Base-by-base conservation (phyloP, 2,329 filamentous ascomycete species). In the Monosporascus sp. region DNA sequence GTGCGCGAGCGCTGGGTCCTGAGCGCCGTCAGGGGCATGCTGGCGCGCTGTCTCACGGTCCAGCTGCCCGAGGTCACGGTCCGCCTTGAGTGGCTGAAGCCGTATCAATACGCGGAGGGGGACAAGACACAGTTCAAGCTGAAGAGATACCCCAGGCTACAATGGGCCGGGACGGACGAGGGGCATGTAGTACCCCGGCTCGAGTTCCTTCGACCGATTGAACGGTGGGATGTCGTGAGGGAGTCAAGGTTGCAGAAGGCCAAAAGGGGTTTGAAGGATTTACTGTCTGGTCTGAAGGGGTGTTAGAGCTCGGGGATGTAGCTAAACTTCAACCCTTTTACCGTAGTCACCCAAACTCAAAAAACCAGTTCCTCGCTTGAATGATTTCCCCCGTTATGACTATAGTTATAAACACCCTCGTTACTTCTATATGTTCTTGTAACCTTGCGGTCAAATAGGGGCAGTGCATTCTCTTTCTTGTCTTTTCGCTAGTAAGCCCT, bases 1-100 rank as follows among this genome's bases (percentile, higher is more conserved):
- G 61, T 63, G 7, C 61, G 61, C 49, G 61, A 65, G 55, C 56
- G 56, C 46, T 63, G 61, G 59, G 55, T 50, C 6, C 49, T 63
- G 2, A 54, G 56, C 38, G 54, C 59, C 14, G 49, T 65, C 1
- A 50, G 57, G 20, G 60, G 60, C 14, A 50, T 58, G 35, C 51
- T 63, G 4, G 60, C 58, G 9, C 52, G 56, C 3, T 37, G 54
- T 5, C 53, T 62, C 8, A 54, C 52, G 9, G 37, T 64, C 19
- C 53, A 60, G 47, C 52, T 65, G 35, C 63, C 62, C 2, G 55
- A 56, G 45, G 41, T 59, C 22, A 57, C 51, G 7, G 55, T 26
- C 17, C 55, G 59, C 22, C 52, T 46, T 9, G 56, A 58, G 9
- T 54, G 51, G 50, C 45, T 51, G 31, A 41, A 37, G 16, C 38